phyloP scores from a whole-genome alignment of 345 rosid genomes.

The Acer campestre region DNA sequence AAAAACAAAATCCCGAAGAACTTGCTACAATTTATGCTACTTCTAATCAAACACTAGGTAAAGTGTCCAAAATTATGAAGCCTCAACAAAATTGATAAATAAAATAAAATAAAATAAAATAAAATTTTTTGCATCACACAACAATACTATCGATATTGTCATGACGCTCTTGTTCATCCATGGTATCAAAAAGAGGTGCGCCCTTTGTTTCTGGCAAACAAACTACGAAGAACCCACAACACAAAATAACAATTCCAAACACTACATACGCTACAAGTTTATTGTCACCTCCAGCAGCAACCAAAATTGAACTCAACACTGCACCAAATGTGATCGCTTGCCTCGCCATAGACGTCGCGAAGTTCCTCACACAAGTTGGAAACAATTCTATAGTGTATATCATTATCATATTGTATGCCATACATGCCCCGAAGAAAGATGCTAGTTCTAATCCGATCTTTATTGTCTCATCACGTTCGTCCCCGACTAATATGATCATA shows the following conservation, averaged over 20 bases:
- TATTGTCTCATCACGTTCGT: background rate
- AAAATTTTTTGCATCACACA: no score
- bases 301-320: constrained; percentile 37
- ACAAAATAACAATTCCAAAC: constrained; percentile 27
- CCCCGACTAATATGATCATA: constrained; percentile 25
- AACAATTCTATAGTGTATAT: constrained; percentile 19
- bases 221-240: constrained; percentile 35
- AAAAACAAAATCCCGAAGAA: no score
- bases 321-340: constrained; percentile 31
- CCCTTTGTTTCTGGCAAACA: constrained; percentile 41
- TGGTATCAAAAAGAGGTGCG: constrained; percentile 33
- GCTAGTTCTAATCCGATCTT: constrained; percentile 4
- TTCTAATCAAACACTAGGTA: no score
- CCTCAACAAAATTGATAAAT: no score
- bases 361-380: constrained; percentile 17
- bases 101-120: no score
- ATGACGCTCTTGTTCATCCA: constrained; percentile 38
- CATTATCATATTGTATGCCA: constrained; percentile 7
- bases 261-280: constrained; percentile 30
- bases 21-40: no score
- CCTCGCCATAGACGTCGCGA: constrained; percentile 13
- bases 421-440: constrained; percentile 15
- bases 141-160: no score
- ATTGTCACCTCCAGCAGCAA: constrained; percentile 27
- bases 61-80: no score